Evolutionary conservation across 2,329 filamentous ascomycete genomes (phyloP), one percentile per base, ranked within the genome.

Genomic region (Davidsoniella eucalypti): DNA sequence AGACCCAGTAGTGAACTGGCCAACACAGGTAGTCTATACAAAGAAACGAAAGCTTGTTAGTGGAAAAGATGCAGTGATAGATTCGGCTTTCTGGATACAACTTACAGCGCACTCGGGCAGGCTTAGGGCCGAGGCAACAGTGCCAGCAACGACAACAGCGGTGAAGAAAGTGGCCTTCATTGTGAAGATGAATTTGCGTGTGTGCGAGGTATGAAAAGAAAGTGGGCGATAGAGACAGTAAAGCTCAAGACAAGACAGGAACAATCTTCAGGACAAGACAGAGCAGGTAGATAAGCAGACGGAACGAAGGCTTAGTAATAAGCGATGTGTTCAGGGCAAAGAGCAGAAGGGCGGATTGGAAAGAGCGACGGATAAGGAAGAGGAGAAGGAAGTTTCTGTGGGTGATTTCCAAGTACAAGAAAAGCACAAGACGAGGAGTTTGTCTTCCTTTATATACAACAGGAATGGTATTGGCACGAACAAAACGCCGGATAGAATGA

Each of bases 101-200:
- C 66, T 50, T 63, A 68, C 66, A 52, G 66, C 65, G 54, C 66
- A 69, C 3, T 23, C 49, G 16, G 66, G 65, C 40, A 69, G 57
- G 49, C 58, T 39, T 26, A 52, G 46, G 56, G 67, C 64, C 7
- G 64, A 65, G 47, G 58, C 59, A 52, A 56, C 64, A 37, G 66
- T 53, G 56, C 61, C 60, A 44, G 59, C 60, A 40, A 61, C 55
- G 43, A 63, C 51, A 37, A 60, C 57, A 21, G 65, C 50, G 39
- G 59, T 54, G 51, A 64, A 18, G 44, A 65, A 43, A 26, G 57
- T 50, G 14, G 58, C 54, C 62, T 66, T 66, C 66, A 68, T 68
- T 23, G 44, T 63, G 57, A 29, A 25, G 44, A 21, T 26, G 17
- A 16, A 33, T 23, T 51, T 25, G 41, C 17, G n/a, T 29, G 41